Conservation (phyloP, 2,329 filamentous ascomycete genomes). For the Truncatella angustata region DNA sequence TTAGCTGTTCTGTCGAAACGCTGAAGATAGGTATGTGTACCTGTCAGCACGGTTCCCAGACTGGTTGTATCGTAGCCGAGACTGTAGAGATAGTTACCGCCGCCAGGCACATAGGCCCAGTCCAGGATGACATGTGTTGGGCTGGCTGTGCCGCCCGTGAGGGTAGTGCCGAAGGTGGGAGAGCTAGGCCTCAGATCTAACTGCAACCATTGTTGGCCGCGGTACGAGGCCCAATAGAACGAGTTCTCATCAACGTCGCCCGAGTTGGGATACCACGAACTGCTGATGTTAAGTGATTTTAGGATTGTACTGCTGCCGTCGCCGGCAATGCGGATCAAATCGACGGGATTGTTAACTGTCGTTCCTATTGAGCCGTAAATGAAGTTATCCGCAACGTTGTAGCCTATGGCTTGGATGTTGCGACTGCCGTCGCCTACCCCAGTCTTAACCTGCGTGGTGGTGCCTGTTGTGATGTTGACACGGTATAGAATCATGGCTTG, state of each 20-base stretch:
- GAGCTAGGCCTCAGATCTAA: neutral
- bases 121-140: neutral
- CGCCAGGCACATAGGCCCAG: neutral
- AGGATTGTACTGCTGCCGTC: constrained; percentile 11
- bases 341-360: neutral
- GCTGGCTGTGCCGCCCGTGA: neutral
- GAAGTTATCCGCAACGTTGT: constrained; percentile 18
- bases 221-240: neutral
- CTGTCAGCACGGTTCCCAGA: too few species aligned
- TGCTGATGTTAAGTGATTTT: neutral
- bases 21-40: neutral
- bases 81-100: neutral
- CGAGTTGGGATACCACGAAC: neutral
- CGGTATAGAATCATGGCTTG: constrained; percentile 11
- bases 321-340: constrained; percentile 14
- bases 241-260: constrained; percentile 9
- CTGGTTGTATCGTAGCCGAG: neutral
- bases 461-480: constrained; percentile 14
- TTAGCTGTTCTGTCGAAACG: neutral
- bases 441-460: neutral
- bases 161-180: neutral
- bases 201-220: neutral
- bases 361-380: constrained; percentile 14
- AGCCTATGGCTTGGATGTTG: constrained; percentile 15
- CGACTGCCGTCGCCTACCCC: constrained; percentile 8